A percentile compares a stretch with the other conserved stretches of the same genome.
These are phyloP conservation scores for Camellia japonica DNA, from an alignment of 148 eudicot species.

Conservation along the genomic window DNA sequence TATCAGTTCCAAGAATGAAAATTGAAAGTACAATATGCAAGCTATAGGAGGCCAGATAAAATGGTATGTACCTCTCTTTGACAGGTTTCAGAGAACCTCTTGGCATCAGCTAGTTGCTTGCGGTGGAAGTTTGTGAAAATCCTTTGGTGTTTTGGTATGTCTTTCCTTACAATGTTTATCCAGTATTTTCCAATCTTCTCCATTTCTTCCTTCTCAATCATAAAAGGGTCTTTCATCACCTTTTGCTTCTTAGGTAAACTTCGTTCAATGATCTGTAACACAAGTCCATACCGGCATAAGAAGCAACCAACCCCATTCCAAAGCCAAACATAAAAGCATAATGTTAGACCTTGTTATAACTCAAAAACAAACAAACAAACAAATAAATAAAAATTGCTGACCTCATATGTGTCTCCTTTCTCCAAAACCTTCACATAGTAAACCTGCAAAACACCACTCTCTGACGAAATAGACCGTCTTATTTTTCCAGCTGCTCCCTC, in stretches of 20 bases:
- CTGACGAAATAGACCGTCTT: slow-evolving; percentile 70
- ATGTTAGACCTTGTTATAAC: slow-evolving; percentile 1
- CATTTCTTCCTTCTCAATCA: slow-evolving; percentile 81
- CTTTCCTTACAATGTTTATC: slow-evolving; percentile 80
- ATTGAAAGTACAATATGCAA: background rate
- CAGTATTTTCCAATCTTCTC: slow-evolving; percentile 82
- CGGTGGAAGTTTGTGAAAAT: slow-evolving; percentile 55
- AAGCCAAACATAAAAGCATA: slow-evolving; percentile 12
- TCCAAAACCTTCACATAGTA: slow-evolving; percentile 92
- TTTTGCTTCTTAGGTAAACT: slow-evolving; percentile 72
- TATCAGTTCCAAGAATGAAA: background rate
- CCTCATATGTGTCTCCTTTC: slow-evolving; percentile 98
- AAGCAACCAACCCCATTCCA: background rate
- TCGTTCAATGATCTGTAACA: slow-evolving; percentile 84
- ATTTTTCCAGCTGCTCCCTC: slow-evolving; percentile 91
- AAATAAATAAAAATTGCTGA: slow-evolving; percentile 14
- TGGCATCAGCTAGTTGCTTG: slow-evolving; percentile 77
- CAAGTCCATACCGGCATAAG: slow-evolving; percentile 8
- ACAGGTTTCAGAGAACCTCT: slow-evolving; percentile 83
- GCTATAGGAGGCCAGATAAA: background rate
- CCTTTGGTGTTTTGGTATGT: slow-evolving; percentile 76
- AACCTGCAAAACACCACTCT: slow-evolving; percentile 79
- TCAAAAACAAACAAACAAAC: background rate
- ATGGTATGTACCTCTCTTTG: slow-evolving; percentile 81
- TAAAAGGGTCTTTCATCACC: slow-evolving; percentile 66